Conservation (phyloP, 2,329 filamentous ascomycete genomes). For the Mariannaea elegans region DNA sequence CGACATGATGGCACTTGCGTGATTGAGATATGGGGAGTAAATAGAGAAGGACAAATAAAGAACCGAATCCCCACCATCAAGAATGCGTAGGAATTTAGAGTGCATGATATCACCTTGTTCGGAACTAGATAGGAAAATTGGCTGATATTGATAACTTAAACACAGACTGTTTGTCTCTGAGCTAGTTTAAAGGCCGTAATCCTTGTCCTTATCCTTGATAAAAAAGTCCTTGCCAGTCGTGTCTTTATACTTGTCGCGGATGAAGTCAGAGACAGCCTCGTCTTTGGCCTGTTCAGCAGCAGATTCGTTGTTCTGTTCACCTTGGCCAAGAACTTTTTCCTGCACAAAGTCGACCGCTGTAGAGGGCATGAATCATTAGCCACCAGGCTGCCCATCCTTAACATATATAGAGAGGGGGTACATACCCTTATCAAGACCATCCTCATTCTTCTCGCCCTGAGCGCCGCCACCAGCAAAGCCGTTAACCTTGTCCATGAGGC, state of each 20-base stretch:
- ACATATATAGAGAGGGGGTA: neutral
- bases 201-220: constrained; percentile 72
- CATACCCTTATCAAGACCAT: constrained; percentile 81
- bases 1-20: no score
- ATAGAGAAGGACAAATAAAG: no score
- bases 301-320: constrained; percentile 75
- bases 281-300: constrained; percentile 87
- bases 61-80: no score
- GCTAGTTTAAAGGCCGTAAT: constrained; percentile 37
- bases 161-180: neutral
- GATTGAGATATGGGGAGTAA: no score
- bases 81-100: neutral
- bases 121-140: no score
- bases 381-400: neutral
- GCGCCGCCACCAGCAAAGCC: constrained; percentile 74
- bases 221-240: constrained; percentile 74
- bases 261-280: constrained; percentile 77
- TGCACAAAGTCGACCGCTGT: constrained; percentile 81
- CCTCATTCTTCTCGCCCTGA: constrained; percentile 83
- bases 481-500: constrained; percentile 77
- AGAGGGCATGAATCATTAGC: neutral
- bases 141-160: neutral
- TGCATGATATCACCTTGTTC: neutral
- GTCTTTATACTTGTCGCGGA: constrained; percentile 75
- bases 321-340: constrained; percentile 75